Evolutionary conservation across 2,329 filamentous ascomycete genomes (phyloP).

Genomic region (Cercospora zeina): DNA sequence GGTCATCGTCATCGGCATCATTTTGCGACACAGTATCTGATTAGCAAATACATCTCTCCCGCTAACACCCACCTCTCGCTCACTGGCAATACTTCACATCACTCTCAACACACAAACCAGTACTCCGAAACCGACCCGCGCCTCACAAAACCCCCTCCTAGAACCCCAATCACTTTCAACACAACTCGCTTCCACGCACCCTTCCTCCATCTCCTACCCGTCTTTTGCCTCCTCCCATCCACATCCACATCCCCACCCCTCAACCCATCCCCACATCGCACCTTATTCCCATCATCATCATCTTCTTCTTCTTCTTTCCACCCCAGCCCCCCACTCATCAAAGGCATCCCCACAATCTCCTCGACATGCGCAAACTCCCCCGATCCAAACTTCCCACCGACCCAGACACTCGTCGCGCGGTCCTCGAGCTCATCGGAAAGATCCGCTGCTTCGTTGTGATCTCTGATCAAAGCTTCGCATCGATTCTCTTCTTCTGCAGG

Average conservation of each 20-base stretch:
- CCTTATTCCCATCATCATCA: not conserved
- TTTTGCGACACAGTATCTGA: not conserved
- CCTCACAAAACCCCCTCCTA: not conserved
- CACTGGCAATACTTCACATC: too few species aligned
- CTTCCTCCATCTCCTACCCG: not conserved
- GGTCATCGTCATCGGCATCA: not conserved
- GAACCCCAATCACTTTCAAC: not conserved
- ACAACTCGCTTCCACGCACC: not conserved
- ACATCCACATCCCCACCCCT: too few species aligned
- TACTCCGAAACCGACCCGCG: not conserved
- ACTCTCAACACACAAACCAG: not conserved
- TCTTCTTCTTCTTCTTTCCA: not conserved
- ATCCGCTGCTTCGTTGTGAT: not conserved
- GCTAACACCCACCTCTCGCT: not conserved
- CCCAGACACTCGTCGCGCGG: not conserved
- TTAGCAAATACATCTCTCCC: not conserved
- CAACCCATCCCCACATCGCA: not conserved
- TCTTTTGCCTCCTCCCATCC: too few species aligned
- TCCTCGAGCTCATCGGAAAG: not conserved
- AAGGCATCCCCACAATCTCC: not conserved
- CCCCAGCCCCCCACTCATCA: not conserved
- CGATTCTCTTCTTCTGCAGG: not conserved
- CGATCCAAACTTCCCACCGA: not conserved
- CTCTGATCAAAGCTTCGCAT: not conserved
- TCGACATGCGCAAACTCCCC: not conserved